These are phyloP conservation scores for Hypoxylon lenormandii DNA, from an alignment of 495 filamentous ascomycete genomes.

Conservation along the genomic window DNA sequence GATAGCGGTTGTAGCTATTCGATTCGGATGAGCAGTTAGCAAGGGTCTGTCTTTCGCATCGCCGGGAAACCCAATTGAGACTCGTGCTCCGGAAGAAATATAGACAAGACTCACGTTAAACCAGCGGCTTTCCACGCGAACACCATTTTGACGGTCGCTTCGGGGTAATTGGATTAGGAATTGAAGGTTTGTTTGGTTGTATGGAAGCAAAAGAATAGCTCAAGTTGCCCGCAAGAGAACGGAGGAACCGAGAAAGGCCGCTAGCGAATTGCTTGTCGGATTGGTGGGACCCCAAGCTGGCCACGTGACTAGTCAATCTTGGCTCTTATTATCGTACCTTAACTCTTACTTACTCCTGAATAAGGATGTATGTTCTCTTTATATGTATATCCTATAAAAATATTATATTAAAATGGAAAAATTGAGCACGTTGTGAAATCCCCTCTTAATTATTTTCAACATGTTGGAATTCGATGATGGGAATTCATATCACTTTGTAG, in stretches of 20 bases:
- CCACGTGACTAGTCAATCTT: slow-evolving; percentile 49
- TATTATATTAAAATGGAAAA: not conserved
- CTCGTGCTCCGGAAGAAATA: not conserved
- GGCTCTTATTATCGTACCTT: not conserved
- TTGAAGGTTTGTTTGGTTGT: slow-evolving; percentile 40
- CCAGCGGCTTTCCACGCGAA: slow-evolving; percentile 98
- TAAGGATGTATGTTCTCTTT: too few relatives aligned
- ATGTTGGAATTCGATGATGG: too few relatives aligned
- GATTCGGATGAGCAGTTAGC: slow-evolving; percentile 47
- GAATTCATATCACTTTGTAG: not conserved
- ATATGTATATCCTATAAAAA: not conserved
- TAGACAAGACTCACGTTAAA: slow-evolving; percentile 78
- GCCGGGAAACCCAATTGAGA: slow-evolving; percentile 34
- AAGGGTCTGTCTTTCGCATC: slow-evolving; percentile 5
- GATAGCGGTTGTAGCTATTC: slow-evolving; percentile 84
- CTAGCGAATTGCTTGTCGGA: slow-evolving; percentile 32
- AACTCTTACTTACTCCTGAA: not conserved
- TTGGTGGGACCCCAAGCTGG: not conserved
- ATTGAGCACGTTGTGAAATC: not conserved
- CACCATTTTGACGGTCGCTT: slow-evolving; percentile 80
- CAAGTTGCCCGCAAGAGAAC: slow-evolving; percentile 7
- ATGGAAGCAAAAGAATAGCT: slow-evolving; percentile 44
- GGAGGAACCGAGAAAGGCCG: slow-evolving; percentile 51
- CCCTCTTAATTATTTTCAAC: too few relatives aligned
- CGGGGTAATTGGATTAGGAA: slow-evolving; percentile 47